Percentiles rank a stretch among this genome's conserved stretches.
These are phyloP conservation scores for Fusarium palustre DNA, from an alignment of 2,329 filamentous ascomycete species.

Conservation along the genomic window DNA sequence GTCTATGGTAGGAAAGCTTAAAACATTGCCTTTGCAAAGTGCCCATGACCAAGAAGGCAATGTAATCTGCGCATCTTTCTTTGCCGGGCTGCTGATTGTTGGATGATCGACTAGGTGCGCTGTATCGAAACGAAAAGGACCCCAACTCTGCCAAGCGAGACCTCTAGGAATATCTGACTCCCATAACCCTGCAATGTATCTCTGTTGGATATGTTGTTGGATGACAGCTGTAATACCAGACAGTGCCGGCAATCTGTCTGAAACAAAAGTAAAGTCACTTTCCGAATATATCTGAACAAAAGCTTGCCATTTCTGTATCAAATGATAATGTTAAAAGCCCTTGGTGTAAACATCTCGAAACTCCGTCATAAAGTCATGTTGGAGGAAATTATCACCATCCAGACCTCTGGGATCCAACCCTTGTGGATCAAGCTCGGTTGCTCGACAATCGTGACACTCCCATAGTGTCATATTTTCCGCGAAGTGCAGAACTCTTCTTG, in stretches of 20 bases:
- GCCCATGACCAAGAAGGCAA: constrained; percentile 10
- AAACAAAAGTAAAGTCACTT: not conserved
- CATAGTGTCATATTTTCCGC: not conserved
- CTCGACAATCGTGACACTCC: not conserved
- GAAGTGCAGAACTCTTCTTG: constrained; percentile 1
- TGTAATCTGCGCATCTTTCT: too few relatives aligned
- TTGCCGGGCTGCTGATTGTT: not conserved
- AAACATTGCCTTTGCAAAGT: rapidly evolving
- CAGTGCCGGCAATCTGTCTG: not conserved
- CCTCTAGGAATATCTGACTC: not conserved
- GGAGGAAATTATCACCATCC: rapidly evolving
- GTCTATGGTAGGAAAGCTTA: too few relatives aligned
- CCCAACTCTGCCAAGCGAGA: not conserved
- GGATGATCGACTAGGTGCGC: not conserved
- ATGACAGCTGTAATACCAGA: not conserved
- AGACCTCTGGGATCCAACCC: rapidly evolving
- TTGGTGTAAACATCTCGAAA: not conserved
- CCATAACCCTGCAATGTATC: constrained; percentile 4
- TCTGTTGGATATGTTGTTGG: not conserved
- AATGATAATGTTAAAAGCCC: rapidly evolving
- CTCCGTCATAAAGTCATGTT: not conserved
- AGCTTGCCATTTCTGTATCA: not conserved
- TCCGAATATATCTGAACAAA: not conserved
- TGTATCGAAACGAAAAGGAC: not conserved
- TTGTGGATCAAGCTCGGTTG: not conserved